These are phyloP conservation scores for Clavispora carvajalis DNA, from an alignment of 805 yeast species.

Conservation along the genomic window DNA sequence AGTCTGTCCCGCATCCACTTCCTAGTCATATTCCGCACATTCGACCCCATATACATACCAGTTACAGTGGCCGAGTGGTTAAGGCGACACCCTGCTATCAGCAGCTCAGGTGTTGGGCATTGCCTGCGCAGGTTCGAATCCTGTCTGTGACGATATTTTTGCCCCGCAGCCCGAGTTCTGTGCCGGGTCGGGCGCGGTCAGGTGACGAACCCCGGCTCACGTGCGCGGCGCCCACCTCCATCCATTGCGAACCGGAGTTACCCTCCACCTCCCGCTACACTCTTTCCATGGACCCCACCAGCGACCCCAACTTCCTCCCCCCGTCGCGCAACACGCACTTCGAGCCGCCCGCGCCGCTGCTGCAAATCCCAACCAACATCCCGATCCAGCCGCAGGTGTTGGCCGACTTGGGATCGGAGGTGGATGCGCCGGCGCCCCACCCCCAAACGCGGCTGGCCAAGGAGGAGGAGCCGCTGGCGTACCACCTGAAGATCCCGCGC, in stretches of 20 bases:
- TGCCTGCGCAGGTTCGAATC: constrained; percentile 96
- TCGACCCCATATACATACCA: not conserved
- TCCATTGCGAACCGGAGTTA: not conserved
- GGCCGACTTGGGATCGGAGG: constrained; percentile 65
- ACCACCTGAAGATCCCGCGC: constrained; percentile 45
- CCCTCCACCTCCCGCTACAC: not conserved
- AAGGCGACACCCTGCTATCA: constrained; percentile 40
- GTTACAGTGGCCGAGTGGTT: constrained; percentile 51
- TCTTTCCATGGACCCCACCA: constrained; percentile 77
- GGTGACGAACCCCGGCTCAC: not conserved
- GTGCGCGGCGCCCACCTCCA: not conserved
- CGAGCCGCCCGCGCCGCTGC: constrained; percentile 62
- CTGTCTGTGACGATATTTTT: constrained; percentile 82
- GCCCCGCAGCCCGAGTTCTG: not conserved
- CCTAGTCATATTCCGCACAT: not conserved
- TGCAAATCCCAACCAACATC: constrained; percentile 62
- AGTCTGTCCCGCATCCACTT: too few species aligned
- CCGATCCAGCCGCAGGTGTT: constrained; percentile 70
- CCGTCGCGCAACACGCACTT: constrained; percentile 63
- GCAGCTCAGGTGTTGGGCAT: constrained; percentile 40
- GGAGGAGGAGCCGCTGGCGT: constrained; percentile 11
- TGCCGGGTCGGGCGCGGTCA: not conserved
- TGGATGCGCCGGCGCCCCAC: constrained; percentile 70
- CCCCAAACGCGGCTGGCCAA: constrained; percentile 22
- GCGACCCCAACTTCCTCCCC: constrained; percentile 86